These are phyloP conservation scores for Leishmania braziliensis DNA, from an alignment of 208 protist genomes.

Conservation along the genomic window DNA sequence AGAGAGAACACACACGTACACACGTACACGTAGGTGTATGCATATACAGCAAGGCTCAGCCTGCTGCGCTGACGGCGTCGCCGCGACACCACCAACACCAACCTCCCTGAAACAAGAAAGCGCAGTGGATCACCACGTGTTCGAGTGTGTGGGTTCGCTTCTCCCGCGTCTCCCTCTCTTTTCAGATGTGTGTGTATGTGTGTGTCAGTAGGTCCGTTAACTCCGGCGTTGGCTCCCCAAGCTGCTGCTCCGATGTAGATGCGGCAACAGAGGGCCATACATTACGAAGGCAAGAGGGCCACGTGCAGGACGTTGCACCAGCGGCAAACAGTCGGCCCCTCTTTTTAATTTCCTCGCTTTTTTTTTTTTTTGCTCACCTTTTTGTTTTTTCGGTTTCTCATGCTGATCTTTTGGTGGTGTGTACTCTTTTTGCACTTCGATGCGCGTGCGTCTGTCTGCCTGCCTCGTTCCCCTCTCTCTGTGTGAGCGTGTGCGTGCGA, in stretches of 20 bases:
- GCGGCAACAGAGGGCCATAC: not conserved
- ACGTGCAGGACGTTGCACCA: not conserved
- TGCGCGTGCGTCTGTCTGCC: not conserved
- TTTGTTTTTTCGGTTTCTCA: not conserved
- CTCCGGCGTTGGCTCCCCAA: not conserved
- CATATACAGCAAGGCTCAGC: not conserved
- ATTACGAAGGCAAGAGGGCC: not conserved
- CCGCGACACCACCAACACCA: not conserved
- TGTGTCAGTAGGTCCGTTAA: not conserved
- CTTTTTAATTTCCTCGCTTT: not conserved
- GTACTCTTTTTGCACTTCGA: not conserved
- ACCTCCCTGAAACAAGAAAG: not conserved
- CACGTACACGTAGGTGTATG: not conserved
- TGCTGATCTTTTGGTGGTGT: not conserved
- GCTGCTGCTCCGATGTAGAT: not conserved
- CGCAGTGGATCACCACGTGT: not conserved
- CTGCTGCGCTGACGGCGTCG: not conserved
- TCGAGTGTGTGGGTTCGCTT: not conserved
- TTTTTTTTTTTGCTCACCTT: not conserved
- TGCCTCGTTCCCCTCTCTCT: too few species aligned
- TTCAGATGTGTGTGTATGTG: not conserved
- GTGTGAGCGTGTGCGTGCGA: not conserved
- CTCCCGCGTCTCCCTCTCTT: not conserved
- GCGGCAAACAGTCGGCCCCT: not conserved
- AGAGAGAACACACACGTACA: conserved; percentile 1